Evolutionary conservation across 805 yeast species (phyloP).

Genomic region (Zygosaccharomyces pseudorouxii): DNA sequence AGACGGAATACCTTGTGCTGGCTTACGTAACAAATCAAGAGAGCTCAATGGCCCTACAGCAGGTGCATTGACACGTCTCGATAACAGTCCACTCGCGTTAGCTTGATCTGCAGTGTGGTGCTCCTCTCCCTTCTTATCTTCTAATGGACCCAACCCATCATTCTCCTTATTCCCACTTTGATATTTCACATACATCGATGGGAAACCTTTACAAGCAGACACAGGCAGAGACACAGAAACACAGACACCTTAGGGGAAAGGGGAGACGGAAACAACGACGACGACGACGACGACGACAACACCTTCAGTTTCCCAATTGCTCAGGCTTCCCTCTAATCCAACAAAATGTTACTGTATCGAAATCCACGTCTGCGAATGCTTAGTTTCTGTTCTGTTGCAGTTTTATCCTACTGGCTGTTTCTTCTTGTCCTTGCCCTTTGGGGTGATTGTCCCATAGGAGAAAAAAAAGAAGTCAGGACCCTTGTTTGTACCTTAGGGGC

Average conservation of each 20-base stretch:
- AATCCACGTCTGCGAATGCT: too few relatives aligned
- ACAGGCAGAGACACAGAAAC: not conserved
- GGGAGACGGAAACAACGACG: too few relatives aligned
- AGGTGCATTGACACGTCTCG: conserved; percentile 4
- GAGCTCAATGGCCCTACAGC: conserved; percentile 16
- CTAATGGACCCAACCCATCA: not conserved
- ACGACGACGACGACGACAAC: not conserved
- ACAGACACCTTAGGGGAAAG: too few relatives aligned
- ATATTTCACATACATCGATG: conserved; percentile 13
- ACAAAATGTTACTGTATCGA: not conserved
- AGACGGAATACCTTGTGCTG: conserved; percentile 28
- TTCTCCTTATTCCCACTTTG: conserved; percentile 5
- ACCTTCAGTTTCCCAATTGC: not conserved
- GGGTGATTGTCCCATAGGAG: not conserved
- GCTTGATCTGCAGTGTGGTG: not conserved
- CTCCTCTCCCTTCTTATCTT: not conserved
- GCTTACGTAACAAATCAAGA: conserved; percentile 28
- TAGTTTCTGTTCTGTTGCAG: not conserved
- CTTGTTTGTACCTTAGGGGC: not conserved
- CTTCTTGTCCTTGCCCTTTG: not conserved
- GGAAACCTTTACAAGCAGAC: not conserved
- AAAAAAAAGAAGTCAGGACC: not conserved
- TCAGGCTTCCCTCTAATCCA: not conserved
- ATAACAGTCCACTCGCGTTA: not conserved
- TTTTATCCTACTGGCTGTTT: not conserved